Percentiles rank a stretch among this genome's conserved stretches.
Conservation (phyloP, 2,329 filamentous ascomycete species). For the Phyllosticta citrichinensis region DNA sequence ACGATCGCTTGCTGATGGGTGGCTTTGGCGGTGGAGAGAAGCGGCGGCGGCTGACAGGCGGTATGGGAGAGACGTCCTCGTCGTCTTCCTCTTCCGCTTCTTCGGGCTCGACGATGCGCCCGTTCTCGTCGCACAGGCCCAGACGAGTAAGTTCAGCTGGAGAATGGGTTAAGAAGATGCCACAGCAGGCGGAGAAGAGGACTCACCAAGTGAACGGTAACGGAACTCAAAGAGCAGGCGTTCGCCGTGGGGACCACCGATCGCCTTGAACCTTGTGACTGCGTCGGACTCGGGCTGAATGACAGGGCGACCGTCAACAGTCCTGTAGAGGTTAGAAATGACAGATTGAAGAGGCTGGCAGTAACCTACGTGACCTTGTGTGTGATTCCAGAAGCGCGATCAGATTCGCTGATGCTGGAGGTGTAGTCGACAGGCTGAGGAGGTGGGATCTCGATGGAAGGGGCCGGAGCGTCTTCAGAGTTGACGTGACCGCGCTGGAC, state of each 20-base stretch:
- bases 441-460: not conserved
- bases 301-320: not conserved
- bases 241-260: not conserved
- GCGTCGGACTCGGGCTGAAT: not conserved
- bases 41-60: not conserved
- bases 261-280: not conserved
- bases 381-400: not conserved
- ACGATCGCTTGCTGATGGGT: too few relatives aligned
- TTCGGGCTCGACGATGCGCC: not conserved
- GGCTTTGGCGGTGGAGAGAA: not conserved
- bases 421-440: not conserved
- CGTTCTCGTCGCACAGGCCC: not conserved
- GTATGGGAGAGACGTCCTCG: not conserved
- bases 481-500: slow-evolving; percentile 4
- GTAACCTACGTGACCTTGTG: slow-evolving; percentile 2
- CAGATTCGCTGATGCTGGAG: not conserved
- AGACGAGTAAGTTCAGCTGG: not conserved
- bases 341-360: not conserved
- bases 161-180: not conserved
- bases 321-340: not conserved
- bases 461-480: not conserved
- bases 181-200: too few relatives aligned
- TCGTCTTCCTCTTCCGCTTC: not conserved
- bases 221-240: not conserved
- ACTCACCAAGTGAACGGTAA: slow-evolving; percentile 3